Conservation (phyloP, 2,329 filamentous ascomycete species). For the Sporothrix globosa region DNA sequence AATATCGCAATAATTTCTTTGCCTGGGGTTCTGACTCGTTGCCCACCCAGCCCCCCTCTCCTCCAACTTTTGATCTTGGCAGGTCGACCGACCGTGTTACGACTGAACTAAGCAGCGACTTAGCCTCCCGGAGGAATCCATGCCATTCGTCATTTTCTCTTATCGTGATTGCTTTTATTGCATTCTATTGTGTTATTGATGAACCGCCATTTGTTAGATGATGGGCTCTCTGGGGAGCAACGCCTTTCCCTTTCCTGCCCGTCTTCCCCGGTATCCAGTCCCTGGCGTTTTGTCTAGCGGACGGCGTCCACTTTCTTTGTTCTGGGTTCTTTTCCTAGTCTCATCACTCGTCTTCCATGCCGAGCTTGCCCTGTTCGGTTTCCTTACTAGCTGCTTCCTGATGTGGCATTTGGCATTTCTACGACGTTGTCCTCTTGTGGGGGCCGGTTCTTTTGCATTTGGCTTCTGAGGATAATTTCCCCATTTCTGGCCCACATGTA, state of each 20-base stretch:
- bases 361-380: neutral
- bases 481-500: slow-evolving; percentile 2
- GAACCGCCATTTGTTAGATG: neutral
- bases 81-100: neutral
- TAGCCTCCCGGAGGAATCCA: slow-evolving; percentile 1
- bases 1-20: no score
- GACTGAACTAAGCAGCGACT: neutral
- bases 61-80: neutral
- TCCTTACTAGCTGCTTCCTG: neutral
- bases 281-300: neutral
- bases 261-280: no score
- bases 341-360: neutral
- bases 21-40: neutral
- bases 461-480: neutral
- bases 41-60: neutral
- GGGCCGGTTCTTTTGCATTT: neutral
- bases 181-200: slow-evolving; percentile 13
- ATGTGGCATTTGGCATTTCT: neutral
- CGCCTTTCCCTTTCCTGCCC: neutral
- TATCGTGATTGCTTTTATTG: slow-evolving; percentile 8
- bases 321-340: neutral
- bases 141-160: slow-evolving; percentile 21
- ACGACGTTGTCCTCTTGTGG: no score
- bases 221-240: neutral
- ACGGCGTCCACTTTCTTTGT: neutral